Evolutionary conservation across 1,284 basidiomycete genomes (phyloP), one percentile per base, ranked within the genome.

Genomic region (Hemileccinum hortonii): DNA sequence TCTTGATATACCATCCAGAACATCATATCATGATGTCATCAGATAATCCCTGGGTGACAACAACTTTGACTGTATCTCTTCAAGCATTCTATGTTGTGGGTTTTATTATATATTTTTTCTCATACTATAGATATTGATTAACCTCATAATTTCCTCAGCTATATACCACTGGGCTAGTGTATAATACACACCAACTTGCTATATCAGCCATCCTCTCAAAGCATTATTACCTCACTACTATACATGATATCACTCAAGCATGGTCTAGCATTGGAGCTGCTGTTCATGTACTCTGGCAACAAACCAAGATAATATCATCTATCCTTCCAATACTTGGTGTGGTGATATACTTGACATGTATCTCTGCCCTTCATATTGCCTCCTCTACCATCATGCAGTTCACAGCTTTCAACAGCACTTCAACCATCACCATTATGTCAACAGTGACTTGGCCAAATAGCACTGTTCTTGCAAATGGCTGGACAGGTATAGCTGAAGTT

Each of bases 361-460:
- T 58, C 26, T 47, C 35, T n/a, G 16, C 26, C 3, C 35, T 59
- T 6, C 56, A 58, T 1, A 46, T 56, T 14, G n/a, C 45, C n/a
- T 50, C 56, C 7, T 29, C 48, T 6, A 42, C 57, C n/a, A 55
- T 59, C 21, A 55, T 58, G 57, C 35, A 59, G 26, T 58, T 58
- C 11, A 47, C 48, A 16, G 38, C 57, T 6, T 55, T 48, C 12
- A 45, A 58, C 21, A 55, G 18, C 4, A 42, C 33, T 6, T 41
- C 41, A 1, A 30, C 2, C 2, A 33, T 35, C 2, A 0, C 18
- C 22, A 4, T 56, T 9, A 22, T 11, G 22, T 52, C 57, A 33
- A 2, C 1, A 16, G 0, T 52, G 0, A 0, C 36, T 10, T 58
- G 43, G 35, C 39, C 56, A 42, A 38, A 42, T 3, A 19, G 1